phyloP scores from a whole-genome alignment of 345 rosid species.

The Citrus sp. region DNA sequence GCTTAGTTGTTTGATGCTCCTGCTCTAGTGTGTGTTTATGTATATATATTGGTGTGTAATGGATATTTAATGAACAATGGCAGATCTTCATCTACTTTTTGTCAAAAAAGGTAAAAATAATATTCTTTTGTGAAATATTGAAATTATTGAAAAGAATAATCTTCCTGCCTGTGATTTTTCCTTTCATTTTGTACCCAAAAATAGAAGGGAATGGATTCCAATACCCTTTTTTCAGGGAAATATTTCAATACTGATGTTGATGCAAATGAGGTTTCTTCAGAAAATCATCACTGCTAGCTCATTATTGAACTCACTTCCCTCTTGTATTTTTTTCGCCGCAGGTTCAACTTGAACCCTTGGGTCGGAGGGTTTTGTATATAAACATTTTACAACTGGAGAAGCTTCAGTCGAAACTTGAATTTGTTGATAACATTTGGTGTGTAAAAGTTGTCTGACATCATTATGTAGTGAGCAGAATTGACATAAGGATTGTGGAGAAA shows the following conservation, averaged over 20 bases:
- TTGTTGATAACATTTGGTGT: constrained; percentile 9
- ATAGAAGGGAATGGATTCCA: neutral
- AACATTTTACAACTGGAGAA: constrained; percentile 10
- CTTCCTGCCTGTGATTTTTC: neutral
- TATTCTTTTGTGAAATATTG: neutral
- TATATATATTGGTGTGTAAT: neutral
- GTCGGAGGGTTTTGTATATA: constrained; percentile 21
- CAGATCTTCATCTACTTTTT: neutral
- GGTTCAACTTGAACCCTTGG: constrained; percentile 14
- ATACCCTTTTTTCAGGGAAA: neutral
- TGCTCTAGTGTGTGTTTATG: neutral
- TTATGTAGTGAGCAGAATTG: constrained; percentile 1
- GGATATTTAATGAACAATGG: neutral
- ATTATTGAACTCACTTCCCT: neutral
- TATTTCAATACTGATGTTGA: neutral
- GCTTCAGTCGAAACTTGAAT: constrained; percentile 5
- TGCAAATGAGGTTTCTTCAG: neutral
- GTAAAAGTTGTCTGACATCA: constrained; percentile 15
- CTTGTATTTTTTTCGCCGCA: constrained; percentile 9
- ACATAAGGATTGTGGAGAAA: constrained; percentile 17
- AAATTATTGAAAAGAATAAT: neutral
- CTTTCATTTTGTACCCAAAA: neutral
- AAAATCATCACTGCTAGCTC: neutral
- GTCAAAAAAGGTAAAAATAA: neutral
- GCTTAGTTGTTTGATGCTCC: neutral